A percentile compares a stretch with the other conserved stretches of the same genome.
Conservation (phyloP, 768 basidiomycete genomes). For the Macrolepiota dolichaula region DNA sequence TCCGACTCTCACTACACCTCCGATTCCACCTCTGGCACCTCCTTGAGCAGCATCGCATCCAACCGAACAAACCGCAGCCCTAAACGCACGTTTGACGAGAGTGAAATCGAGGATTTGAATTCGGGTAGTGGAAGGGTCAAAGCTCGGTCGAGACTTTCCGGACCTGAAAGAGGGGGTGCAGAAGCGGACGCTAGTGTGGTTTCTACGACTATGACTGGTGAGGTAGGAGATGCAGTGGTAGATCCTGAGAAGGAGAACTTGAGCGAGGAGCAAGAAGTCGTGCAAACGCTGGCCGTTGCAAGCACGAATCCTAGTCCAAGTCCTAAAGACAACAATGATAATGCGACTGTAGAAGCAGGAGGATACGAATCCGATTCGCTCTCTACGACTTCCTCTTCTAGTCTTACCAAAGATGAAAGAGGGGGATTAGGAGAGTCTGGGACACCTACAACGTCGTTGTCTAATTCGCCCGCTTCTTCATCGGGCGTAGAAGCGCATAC, state of each 20-base stretch:
- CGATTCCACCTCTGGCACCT: not conserved
- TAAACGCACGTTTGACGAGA: constrained; percentile 33
- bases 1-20: constrained; percentile 10
- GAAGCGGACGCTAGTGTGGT: not conserved
- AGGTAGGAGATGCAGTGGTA: constrained; percentile 1
- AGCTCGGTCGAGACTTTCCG: constrained; percentile 10
- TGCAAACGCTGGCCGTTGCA: not conserved
- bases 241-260: constrained; percentile 8
- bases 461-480: not conserved
- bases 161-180: constrained; percentile 14
- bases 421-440: not conserved
- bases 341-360: constrained; percentile 16
- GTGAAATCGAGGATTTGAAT: constrained; percentile 16
- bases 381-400: constrained; percentile 25
- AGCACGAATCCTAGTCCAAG: not conserved
- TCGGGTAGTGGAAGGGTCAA: constrained; percentile 2
- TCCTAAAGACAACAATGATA: not conserved
- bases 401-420: not conserved
- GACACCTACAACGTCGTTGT: not conserved
- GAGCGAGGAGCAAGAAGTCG: constrained; percentile 14
- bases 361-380: constrained; percentile 21
- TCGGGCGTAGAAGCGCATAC: not conserved
- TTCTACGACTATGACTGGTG: not conserved
- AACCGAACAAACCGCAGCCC: constrained; percentile 16
- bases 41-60: constrained; percentile 13